phyloP scores from a whole-genome alignment of 257 asterid genomes.

The Rubia yunnanensis region DNA sequence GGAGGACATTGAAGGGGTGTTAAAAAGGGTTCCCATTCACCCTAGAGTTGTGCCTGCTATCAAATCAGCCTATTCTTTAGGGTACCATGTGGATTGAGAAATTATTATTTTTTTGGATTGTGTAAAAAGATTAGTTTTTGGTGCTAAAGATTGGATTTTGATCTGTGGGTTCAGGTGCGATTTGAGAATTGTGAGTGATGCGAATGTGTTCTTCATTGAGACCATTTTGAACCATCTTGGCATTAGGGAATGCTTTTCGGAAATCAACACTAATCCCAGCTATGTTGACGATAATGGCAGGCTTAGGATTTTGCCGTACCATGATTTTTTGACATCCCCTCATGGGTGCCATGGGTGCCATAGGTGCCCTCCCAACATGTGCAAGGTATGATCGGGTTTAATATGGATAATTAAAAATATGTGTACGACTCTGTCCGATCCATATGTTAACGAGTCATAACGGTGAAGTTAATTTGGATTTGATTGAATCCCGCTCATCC shows the following conservation, averaged over 20 bases:
- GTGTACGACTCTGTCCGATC: too few species aligned
- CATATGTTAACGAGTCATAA: too few species aligned
- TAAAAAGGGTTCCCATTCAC: constrained; percentile 28
- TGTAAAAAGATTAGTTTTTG: too few species aligned
- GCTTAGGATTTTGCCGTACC: constrained; percentile 54
- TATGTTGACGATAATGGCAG: constrained; percentile 52
- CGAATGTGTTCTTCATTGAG: constrained; percentile 64
- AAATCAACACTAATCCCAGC: constrained; percentile 66
- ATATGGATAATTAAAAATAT: too few species aligned
- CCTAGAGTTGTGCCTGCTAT: constrained; percentile 35
- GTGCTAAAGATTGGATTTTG: not conserved
- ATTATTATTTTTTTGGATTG: too few species aligned
- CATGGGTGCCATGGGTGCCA: constrained; percentile 25
- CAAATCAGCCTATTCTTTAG: constrained; percentile 29
- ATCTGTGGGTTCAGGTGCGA: constrained; percentile 37
- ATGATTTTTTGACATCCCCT: constrained; percentile 47
- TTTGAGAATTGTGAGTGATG: constrained; percentile 82
- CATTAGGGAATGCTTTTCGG: constrained; percentile 46
- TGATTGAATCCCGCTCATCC: too few species aligned
- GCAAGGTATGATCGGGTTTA: too few species aligned
- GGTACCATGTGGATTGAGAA: constrained; percentile 8
- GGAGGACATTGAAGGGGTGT: constrained; percentile 25
- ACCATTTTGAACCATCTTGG: constrained; percentile 65
- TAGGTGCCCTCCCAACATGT: constrained; percentile 43
- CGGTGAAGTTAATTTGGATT: too few species aligned